phyloP scores from a whole-genome alignment of 768 basidiomycete species.

The Lentinula sp. region DNA sequence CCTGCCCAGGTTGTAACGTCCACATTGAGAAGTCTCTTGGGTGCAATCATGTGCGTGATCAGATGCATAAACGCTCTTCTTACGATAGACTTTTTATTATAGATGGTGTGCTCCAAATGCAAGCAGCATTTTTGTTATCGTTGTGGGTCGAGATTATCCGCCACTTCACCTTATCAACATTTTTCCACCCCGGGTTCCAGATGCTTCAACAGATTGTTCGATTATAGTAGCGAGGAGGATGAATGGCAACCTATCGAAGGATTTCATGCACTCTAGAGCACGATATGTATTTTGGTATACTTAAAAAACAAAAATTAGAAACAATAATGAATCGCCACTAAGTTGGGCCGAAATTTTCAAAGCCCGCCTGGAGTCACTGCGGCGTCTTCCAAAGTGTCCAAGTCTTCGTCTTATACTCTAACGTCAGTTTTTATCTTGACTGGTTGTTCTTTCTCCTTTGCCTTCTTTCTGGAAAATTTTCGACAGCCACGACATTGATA shows the following conservation, averaged over 20 bases:
- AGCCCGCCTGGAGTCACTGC: not conserved
- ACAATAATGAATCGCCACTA: constrained; percentile 11
- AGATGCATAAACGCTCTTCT: constrained; percentile 1
- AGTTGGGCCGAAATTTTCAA: constrained; percentile 6
- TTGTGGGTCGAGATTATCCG: constrained; percentile 52
- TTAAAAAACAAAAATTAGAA: not conserved
- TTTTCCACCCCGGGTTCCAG: constrained; percentile 47
- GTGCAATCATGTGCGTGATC: constrained; percentile 76
- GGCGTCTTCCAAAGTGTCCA: not conserved
- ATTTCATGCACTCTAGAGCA: constrained; percentile 14
- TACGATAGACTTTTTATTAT: not conserved
- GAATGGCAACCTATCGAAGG: constrained; percentile 45
- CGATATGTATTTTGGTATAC: not conserved
- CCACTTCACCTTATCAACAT: constrained; percentile 57
- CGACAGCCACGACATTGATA: constrained; percentile 37
- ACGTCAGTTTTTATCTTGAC: constrained; percentile 9
- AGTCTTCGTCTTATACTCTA: constrained; percentile 4
- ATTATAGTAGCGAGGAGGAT: constrained; percentile 33
- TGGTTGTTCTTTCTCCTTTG: constrained; percentile 20
- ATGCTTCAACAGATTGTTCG: constrained; percentile 69
- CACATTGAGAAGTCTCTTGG: constrained; percentile 73
- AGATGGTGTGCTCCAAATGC: constrained; percentile 83
- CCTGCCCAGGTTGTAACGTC: constrained; percentile 69
- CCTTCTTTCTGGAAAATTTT: constrained; percentile 20
- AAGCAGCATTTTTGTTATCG: constrained; percentile 77